Percentiles rank a stretch among this genome's conserved stretches.
These are phyloP conservation scores for Aquilaria sinensis DNA, from an alignment of 345 rosid species.

Conservation along the genomic window DNA sequence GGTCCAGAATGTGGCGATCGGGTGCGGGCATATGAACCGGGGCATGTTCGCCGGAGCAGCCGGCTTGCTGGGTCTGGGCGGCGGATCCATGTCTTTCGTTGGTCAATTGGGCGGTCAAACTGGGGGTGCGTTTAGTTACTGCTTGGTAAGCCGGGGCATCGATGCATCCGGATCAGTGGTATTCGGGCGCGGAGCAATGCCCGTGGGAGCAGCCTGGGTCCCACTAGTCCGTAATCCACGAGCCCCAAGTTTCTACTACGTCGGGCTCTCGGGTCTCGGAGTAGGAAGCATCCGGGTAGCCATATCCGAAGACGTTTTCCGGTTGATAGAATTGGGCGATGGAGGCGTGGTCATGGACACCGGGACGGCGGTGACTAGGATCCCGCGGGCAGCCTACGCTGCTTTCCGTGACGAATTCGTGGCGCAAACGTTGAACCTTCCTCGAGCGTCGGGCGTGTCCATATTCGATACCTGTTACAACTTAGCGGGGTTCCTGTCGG, in stretches of 20 bases:
- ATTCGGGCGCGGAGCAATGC: conserved; percentile 74
- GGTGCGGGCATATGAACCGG: conserved; percentile 84
- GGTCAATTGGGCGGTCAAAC: conserved; percentile 87
- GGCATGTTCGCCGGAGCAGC: conserved; percentile 98
- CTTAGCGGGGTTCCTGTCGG: conserved; percentile 60
- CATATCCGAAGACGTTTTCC: conserved; percentile 50
- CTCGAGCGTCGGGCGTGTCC: conserved; percentile 68
- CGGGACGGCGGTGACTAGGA: conserved; percentile 88
- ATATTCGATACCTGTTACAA: conserved; percentile 93
- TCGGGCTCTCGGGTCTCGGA: conserved; percentile 78
- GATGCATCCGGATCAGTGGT: conserved; percentile 65
- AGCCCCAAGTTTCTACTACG: conserved; percentile 71
- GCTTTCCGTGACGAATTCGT: conserved; percentile 69
- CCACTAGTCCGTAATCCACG: conserved; percentile 72
- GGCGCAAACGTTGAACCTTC: conserved; percentile 63
- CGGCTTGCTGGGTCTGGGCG: conserved; percentile 84
- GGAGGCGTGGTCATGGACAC: conserved; percentile 99
- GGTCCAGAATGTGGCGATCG: conserved; percentile 72
- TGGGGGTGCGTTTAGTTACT: conserved; percentile 88
- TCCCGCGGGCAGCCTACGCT: conserved; percentile 58
- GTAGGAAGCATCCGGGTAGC: conserved; percentile 64
- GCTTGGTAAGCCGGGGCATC: conserved; percentile 70
- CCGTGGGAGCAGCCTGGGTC: conserved; percentile 93
- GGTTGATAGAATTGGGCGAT: conserved; percentile 41
- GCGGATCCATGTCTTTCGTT: conserved; percentile 83